A percentile compares a stretch with the other conserved stretches of the same genome.
These are phyloP conservation scores for Cadophora malorum DNA, from an alignment of 2,329 filamentous ascomycete genomes.

Conservation along the genomic window DNA sequence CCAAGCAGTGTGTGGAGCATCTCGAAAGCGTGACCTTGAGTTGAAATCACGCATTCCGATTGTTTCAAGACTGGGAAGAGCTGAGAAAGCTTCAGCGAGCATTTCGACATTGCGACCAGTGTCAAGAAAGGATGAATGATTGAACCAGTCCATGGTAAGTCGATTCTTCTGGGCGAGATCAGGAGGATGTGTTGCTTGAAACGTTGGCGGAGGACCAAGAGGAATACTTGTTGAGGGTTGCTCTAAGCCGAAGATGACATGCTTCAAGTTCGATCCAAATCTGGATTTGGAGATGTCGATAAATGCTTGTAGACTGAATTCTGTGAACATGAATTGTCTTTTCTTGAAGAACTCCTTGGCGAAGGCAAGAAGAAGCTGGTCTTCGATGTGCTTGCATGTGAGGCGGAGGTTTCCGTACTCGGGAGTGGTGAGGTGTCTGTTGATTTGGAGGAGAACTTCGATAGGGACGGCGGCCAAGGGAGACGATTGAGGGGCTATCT, in stretches of 20 bases:
- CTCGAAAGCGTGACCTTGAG: conserved; percentile 55
- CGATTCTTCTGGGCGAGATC: neutral
- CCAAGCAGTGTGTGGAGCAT: conserved; percentile 54
- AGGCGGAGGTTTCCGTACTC: conserved; percentile 63
- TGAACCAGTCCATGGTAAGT: conserved; percentile 10
- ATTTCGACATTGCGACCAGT: conserved; percentile 58
- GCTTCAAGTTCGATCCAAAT: conserved; percentile 50
- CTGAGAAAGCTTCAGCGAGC: conserved; percentile 61
- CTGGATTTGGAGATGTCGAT: conserved; percentile 48
- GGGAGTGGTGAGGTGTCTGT: conserved; percentile 57
- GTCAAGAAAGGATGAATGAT: conserved; percentile 39
- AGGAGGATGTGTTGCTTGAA: too few relatives aligned
- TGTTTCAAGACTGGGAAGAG: conserved; percentile 60
- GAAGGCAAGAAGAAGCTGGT: conserved; percentile 60
- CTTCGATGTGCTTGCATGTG: conserved; percentile 61
- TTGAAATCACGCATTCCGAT: conserved; percentile 66
- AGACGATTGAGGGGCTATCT: conserved; percentile 11
- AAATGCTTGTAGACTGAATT: conserved; percentile 58
- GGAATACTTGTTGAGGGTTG: conserved; percentile 41
- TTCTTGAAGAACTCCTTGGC: conserved; percentile 68
- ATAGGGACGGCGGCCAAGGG: conserved; percentile 29
- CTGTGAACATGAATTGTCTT: conserved; percentile 69
- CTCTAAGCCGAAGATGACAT: conserved; percentile 58
- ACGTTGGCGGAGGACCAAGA: neutral
- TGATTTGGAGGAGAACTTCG: conserved; percentile 60